These are phyloP conservation scores for Strobilomyces echinocephalus DNA, from an alignment of 768 basidiomycete species.

Conservation along the genomic window DNA sequence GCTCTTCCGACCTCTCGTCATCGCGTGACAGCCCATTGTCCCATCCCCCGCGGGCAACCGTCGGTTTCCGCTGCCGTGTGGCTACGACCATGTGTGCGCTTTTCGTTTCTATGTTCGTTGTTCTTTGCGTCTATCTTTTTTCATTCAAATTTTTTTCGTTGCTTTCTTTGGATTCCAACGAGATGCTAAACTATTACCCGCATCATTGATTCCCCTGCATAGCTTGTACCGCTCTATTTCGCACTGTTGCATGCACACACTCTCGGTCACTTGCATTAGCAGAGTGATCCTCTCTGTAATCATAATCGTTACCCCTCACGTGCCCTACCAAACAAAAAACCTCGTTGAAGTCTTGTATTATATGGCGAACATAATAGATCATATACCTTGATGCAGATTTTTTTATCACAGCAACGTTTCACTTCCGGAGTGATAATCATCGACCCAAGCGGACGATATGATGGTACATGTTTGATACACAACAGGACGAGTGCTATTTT, in stretches of 20 bases:
- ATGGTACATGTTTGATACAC: neutral
- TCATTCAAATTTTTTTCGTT: no score
- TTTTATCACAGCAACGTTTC: neutral
- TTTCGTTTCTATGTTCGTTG: neutral
- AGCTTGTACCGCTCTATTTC: slow-evolving; percentile 11
- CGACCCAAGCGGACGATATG: no score
- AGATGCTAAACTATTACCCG: slow-evolving; percentile 16
- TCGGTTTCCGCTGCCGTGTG: slow-evolving; percentile 1
- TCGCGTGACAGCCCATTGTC: neutral
- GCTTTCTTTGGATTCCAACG: slow-evolving; percentile 10
- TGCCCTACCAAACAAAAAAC: slow-evolving; percentile 4
- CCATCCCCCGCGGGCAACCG: neutral
- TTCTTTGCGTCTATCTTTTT: neutral
- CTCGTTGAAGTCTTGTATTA: slow-evolving; percentile 14
- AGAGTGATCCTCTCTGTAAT: slow-evolving; percentile 8
- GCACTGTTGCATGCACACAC: slow-evolving; percentile 5
- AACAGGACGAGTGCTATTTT: neutral
- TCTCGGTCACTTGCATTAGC: neutral
- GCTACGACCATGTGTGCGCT: neutral
- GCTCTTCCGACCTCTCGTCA: neutral
- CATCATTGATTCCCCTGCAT: slow-evolving; percentile 17
- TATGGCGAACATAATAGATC: slow-evolving; percentile 20
- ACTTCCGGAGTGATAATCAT: neutral
- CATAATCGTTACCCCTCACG: neutral
- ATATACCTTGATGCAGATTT: neutral